These are phyloP conservation scores for Macrolepiota fuliginosa DNA, from an alignment of 768 basidiomycete species.

Conservation along the genomic window DNA sequence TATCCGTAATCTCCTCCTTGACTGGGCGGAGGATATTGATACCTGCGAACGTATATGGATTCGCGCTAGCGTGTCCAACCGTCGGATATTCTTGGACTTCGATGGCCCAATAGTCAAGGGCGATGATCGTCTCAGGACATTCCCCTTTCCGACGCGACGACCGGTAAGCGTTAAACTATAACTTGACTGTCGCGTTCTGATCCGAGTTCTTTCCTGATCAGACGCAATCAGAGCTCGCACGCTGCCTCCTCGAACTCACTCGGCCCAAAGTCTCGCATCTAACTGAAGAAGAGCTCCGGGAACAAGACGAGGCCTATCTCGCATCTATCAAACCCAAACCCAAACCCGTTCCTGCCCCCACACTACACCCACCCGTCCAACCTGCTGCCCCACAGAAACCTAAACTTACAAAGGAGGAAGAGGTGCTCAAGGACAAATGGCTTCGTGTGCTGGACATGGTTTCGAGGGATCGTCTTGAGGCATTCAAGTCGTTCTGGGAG, in stretches of 20 bases:
- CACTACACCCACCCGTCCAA: conserved; percentile 32
- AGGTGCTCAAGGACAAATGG: conserved; percentile 78
- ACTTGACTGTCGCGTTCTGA: not conserved
- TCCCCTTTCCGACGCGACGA: conserved; percentile 94
- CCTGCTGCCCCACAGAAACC: conserved; percentile 48
- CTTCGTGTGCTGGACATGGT: conserved; percentile 86
- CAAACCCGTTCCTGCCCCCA: conserved; percentile 30
- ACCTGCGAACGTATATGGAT: conserved; percentile 92
- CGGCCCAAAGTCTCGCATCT: conserved; percentile 83
- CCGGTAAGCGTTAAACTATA: conserved; percentile 55
- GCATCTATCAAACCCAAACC: conserved; percentile 83
- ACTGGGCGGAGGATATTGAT: conserved; percentile 86
- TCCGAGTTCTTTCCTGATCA: conserved; percentile 24
- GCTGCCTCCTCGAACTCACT: conserved; percentile 85
- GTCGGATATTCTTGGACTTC: conserved; percentile 87
- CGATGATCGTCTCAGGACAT: conserved; percentile 82
- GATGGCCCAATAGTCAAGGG: conserved; percentile 78
- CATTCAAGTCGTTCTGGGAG: conserved; percentile 78
- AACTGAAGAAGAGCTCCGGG: conserved; percentile 79
- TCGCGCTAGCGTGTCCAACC: conserved; percentile 83
- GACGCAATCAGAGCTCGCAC: conserved; percentile 88
- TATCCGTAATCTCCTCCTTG: conserved; percentile 76
- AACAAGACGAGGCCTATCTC: conserved; percentile 86
- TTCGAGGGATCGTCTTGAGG: conserved; percentile 78
- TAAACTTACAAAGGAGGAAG: conserved; percentile 80